A percentile compares a stretch with the other conserved stretches of the same genome.
phyloP scores from a whole-genome alignment of 2,329 filamentous ascomycete species.

The Aureobasidium sp. region DNA sequence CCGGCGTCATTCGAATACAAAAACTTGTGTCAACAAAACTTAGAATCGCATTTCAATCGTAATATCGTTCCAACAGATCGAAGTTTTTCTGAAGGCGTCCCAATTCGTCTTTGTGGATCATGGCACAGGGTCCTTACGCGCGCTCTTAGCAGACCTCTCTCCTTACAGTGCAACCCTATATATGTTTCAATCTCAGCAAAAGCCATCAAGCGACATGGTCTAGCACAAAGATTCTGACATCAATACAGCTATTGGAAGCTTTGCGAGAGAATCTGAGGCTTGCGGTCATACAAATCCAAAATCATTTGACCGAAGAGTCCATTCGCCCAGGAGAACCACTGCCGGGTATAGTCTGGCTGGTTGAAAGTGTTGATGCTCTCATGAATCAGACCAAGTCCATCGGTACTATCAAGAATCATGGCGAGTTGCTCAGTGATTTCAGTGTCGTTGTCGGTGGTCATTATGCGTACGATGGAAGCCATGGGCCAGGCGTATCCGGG shows the following conservation, averaged over 20 bases:
- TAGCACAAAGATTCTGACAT: not conserved
- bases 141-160: not conserved
- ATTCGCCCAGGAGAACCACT: constrained; percentile 46
- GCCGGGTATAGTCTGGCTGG: constrained; percentile 37
- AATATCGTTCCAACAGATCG: not conserved
- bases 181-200: not conserved
- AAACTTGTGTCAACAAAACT: not conserved
- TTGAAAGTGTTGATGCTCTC: constrained; percentile 45
- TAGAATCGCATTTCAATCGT: not conserved
- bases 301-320: constrained; percentile 44
- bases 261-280: constrained; percentile 33
- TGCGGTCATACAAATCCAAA: constrained; percentile 35
- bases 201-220: not conserved
- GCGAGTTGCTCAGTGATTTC: constrained; percentile 38
- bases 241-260: constrained; percentile 31
- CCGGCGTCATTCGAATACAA: not conserved
- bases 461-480: constrained; percentile 41
- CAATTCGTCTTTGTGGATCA: too few species aligned
- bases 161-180: not conserved
- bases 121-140: too few species aligned
- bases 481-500: constrained; percentile 43
- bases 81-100: too few species aligned
- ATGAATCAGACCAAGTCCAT: constrained; percentile 41
- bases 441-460: constrained; percentile 39
- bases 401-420: constrained; percentile 39